These are phyloP conservation scores for Ascochyta koolunga DNA, from an alignment of 2,329 filamentous ascomycete genomes.

Conservation along the genomic window DNA sequence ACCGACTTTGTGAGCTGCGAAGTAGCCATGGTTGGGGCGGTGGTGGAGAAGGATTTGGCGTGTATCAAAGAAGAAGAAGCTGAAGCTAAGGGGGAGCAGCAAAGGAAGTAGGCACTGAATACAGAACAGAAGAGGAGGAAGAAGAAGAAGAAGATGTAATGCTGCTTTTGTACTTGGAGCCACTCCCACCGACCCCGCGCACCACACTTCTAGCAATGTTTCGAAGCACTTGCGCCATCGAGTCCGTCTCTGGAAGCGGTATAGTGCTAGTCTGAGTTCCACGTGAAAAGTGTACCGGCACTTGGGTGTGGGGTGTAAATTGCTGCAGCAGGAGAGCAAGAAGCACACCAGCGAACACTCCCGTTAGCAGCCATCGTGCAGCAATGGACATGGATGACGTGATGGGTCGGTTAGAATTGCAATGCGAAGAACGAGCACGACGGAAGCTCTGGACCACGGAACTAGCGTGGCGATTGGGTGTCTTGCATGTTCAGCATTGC, in stretches of 20 bases:
- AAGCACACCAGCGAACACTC: conserved; percentile 34
- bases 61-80: conserved; percentile 15
- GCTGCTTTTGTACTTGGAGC: conserved; percentile 28
- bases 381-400: conserved; percentile 25
- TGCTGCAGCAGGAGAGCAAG: conserved; percentile 36
- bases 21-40: conserved; percentile 45
- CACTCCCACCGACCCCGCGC: conserved; percentile 19
- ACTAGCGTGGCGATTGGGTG: not conserved
- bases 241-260: conserved; percentile 22
- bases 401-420: conserved; percentile 11
- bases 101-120: conserved; percentile 8
- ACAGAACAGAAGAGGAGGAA: conserved; percentile 14
- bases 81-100: too few species aligned
- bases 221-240: conserved; percentile 42
- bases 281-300: conserved; percentile 18
- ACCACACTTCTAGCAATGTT: conserved; percentile 37
- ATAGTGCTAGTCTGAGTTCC: conserved; percentile 8
- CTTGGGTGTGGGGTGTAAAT: conserved; percentile 24
- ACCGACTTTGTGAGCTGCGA: conserved; percentile 24
- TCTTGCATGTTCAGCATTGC: conserved; percentile 4
- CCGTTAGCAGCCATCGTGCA: conserved; percentile 28
- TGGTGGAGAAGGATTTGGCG: conserved; percentile 24
- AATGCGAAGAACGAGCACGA: conserved; percentile 5
- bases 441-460: not conserved
- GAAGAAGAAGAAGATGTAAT: conserved; percentile 12